These are phyloP conservation scores for Bromus sterilis DNA, from an alignment of 176 grass and related monocot genomes.

Conservation along the genomic window DNA sequence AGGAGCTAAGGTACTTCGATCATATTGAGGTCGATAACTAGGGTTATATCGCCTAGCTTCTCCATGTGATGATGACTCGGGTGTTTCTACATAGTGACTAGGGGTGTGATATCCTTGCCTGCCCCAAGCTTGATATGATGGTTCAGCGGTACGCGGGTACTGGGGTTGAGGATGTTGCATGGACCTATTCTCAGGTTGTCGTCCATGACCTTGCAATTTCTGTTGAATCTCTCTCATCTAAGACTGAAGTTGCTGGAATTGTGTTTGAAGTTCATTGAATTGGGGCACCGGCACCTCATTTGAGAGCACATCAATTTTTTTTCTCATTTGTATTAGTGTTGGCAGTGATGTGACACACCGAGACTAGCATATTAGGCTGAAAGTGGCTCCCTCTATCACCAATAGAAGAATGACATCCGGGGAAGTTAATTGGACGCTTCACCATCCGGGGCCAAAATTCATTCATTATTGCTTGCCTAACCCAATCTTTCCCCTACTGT, in stretches of 20 bases:
- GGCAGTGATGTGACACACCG: not conserved
- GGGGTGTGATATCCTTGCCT: not conserved
- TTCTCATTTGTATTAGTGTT: not conserved
- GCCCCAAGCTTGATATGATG: not conserved
- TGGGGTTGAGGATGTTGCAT: no score
- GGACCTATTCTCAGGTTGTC: no score
- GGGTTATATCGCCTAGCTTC: no score
- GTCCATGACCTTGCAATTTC: not conserved
- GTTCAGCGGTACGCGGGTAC: no score
- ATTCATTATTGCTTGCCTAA: not conserved
- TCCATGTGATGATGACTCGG: no score
- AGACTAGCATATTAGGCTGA: accelerated
- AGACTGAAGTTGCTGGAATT: not conserved
- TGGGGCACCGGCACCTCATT: not conserved
- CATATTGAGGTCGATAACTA: no score
- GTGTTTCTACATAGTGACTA: no score
- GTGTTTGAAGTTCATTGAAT: not conserved
- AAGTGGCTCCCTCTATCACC: accelerated
- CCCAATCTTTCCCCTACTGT: not conserved
- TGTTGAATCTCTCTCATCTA: not conserved
- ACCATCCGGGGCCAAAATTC: not conserved
- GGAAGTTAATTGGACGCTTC: not conserved
- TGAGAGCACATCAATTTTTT: not conserved
- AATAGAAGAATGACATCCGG: no score
- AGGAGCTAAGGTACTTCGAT: no score